phyloP scores from a whole-genome alignment of 2,329 filamentous ascomycete species.

The Lecanosticta acicola region DNA sequence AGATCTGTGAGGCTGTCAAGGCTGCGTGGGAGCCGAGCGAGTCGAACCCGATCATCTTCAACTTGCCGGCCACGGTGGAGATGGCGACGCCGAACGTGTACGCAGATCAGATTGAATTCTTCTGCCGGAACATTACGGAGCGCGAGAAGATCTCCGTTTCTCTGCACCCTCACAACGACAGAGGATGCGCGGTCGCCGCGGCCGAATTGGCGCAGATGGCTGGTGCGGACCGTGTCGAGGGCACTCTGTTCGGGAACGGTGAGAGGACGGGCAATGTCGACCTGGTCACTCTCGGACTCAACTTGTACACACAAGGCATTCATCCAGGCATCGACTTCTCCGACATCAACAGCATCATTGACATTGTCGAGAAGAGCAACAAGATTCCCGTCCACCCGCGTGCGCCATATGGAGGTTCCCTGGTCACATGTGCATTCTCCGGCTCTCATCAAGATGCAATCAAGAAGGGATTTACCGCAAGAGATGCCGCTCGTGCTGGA shows the following conservation, averaged over 20 bases:
- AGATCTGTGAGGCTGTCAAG: slow-evolving; percentile 90
- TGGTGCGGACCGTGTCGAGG: slow-evolving; percentile 88
- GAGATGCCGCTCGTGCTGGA: slow-evolving; percentile 55
- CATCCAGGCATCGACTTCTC: slow-evolving; percentile 85
- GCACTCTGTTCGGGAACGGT: slow-evolving; percentile 89
- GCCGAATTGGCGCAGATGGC: slow-evolving; percentile 95
- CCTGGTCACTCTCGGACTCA: slow-evolving; percentile 83
- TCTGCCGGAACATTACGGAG: slow-evolving; percentile 78
- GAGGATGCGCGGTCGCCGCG: slow-evolving; percentile 82
- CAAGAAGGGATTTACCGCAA: slow-evolving; percentile 75
- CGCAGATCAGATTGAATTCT: slow-evolving; percentile 94
- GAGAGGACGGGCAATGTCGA: slow-evolving; percentile 96
- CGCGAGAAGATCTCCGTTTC: slow-evolving; percentile 83
- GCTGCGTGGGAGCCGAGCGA: slow-evolving; percentile 79
- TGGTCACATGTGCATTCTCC: slow-evolving; percentile 89
- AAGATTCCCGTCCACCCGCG: slow-evolving; percentile 91
- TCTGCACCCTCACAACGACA: slow-evolving; percentile 90
- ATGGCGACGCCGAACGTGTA: slow-evolving; percentile 92
- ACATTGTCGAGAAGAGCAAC: slow-evolving; percentile 84
- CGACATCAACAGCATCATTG: slow-evolving; percentile 77
- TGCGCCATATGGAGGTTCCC: slow-evolving; percentile 81
- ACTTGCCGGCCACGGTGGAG: slow-evolving; percentile 92
- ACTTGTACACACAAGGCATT: slow-evolving; percentile 91
- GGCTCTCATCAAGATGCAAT: slow-evolving; percentile 94
- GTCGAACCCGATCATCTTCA: slow-evolving; percentile 86